phyloP scores from a whole-genome alignment of 2,329 filamentous ascomycete species.

The Penicillium sp. region DNA sequence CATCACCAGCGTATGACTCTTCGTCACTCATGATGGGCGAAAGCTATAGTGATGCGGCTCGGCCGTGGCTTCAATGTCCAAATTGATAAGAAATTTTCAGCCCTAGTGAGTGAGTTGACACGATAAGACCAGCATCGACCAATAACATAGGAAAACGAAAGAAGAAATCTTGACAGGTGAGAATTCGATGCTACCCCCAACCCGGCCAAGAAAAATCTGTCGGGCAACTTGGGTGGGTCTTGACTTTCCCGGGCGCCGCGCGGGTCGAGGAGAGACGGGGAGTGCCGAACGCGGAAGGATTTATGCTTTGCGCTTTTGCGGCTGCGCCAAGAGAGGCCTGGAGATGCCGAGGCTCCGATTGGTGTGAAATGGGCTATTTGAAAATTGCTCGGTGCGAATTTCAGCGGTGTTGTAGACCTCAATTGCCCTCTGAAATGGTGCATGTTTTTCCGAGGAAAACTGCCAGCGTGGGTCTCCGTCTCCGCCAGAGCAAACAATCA shows the following conservation, averaged over 20 bases:
- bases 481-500: background rate
- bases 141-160: conserved; percentile 6
- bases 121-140: conserved; percentile 17
- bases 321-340: background rate
- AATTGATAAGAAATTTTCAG: conserved; percentile 1
- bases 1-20: conserved; percentile 21
- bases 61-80: conserved; percentile 9
- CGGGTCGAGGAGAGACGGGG: background rate
- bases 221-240: conserved; percentile 18
- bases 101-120: conserved; percentile 9
- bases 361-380: background rate
- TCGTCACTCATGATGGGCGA: conserved; percentile 23
- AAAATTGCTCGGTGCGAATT: background rate
- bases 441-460: background rate
- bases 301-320: background rate
- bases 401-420: background rate
- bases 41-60: conserved; percentile 4
- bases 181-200: conserved; percentile 18
- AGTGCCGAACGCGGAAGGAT: background rate
- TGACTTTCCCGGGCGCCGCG: background rate
- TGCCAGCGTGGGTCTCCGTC: too few relatives aligned
- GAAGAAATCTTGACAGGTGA: conserved; percentile 11
- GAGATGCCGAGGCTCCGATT: conserved; percentile 6
- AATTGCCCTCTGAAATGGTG: background rate
- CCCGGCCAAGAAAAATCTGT: conserved; percentile 28